Percentiles rank a stretch among this genome's conserved stretches.
phyloP scores from a whole-genome alignment of 176 grass and related monocot species.

The Oryza nivara region DNA sequence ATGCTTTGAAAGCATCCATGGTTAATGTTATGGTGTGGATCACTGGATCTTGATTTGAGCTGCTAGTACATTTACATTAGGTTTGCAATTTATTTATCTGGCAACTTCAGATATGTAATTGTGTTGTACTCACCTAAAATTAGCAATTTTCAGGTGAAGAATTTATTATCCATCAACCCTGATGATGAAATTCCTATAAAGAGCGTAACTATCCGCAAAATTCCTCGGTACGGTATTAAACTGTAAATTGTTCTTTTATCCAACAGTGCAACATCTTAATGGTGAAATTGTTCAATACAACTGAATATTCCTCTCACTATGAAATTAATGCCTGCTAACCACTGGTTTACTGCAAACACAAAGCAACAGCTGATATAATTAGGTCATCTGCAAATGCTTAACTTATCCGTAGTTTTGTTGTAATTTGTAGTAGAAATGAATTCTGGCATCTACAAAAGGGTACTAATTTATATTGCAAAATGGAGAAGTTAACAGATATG shows the following conservation, averaged over 20 bases:
- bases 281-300: neutral
- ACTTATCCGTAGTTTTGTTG: neutral
- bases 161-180: slow-evolving; percentile 71
- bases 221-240: slow-evolving; percentile 64
- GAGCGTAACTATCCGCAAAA: slow-evolving; percentile 83
- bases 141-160: slow-evolving; percentile 78
- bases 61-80: neutral
- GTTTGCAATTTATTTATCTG: slow-evolving; percentile 9
- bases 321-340: neutral
- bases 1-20: neutral
- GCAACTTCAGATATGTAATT: neutral
- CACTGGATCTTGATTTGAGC: neutral
- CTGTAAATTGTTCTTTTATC: slow-evolving; percentile 5
- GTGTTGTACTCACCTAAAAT: neutral
- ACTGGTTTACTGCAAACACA: neutral
- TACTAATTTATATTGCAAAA: neutral
- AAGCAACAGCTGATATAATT: slow-evolving; percentile 15
- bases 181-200: slow-evolving; percentile 74
- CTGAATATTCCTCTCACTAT: neutral
- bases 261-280: neutral
- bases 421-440: neutral
- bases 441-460: neutral
- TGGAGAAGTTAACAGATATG: slow-evolving; percentile 5
- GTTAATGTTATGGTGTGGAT: neutral
- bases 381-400: neutral